Conservation (phyloP, 1,139 yeast genomes). For the Debaryomyces psychrophilus region DNA sequence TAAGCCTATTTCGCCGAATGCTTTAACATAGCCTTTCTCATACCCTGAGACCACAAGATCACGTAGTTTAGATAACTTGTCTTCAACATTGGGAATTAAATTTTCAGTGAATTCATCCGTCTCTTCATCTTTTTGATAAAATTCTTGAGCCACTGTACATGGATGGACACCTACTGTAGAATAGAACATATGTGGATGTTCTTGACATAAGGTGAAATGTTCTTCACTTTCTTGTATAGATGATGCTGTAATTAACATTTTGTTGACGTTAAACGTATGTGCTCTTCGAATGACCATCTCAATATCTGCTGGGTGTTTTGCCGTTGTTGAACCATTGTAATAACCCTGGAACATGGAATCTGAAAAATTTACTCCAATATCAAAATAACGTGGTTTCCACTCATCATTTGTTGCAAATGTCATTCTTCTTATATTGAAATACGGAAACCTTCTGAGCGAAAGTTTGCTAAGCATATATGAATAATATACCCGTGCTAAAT, state of each 20-base stretch:
- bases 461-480: slow-evolving; percentile 2
- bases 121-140: slow-evolving; percentile 27
- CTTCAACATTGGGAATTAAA: slow-evolving; percentile 28
- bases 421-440: background rate
- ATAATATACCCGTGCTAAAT: background rate
- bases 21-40: slow-evolving; percentile 55
- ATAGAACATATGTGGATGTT: slow-evolving; percentile 40
- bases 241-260: slow-evolving; percentile 83
- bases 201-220: slow-evolving; percentile 39
- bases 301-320: slow-evolving; percentile 69
- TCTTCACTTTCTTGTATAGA: slow-evolving; percentile 63
- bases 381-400: slow-evolving; percentile 52
- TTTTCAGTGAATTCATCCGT: slow-evolving; percentile 25
- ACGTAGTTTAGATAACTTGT: slow-evolving; percentile 52
- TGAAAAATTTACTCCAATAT: slow-evolving; percentile 79
- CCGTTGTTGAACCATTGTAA: slow-evolving; percentile 63
- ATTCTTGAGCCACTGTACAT: slow-evolving; percentile 72
- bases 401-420: slow-evolving; percentile 2
- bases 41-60: slow-evolving; percentile 54
- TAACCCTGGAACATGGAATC: slow-evolving; percentile 85
- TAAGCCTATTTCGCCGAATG: slow-evolving; percentile 91
- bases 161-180: slow-evolving; percentile 96
- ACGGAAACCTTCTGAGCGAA: background rate
- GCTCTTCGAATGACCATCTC: slow-evolving; percentile 70
- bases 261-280: slow-evolving; percentile 59